Evolutionary conservation across 345 rosid genomes (phyloP), one percentile per base, ranked within the genome.

Genomic region (Leavenworthia alabamica): DNA sequence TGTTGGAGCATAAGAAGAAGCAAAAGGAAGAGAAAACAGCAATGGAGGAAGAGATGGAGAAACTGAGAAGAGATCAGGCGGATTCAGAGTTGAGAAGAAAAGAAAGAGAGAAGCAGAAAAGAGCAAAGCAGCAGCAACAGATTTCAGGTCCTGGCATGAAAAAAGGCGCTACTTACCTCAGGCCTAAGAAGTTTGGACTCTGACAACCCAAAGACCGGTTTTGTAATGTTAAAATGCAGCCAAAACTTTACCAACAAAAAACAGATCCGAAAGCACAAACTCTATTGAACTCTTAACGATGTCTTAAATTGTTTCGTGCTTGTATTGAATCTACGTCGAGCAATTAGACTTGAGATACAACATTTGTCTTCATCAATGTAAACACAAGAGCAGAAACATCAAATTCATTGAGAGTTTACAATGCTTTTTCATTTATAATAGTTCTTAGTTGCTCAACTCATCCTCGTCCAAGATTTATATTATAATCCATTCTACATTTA

Each of bases 1-100:
- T 89, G 86, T 54, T 85, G 73, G 99, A 87, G 77, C 99, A 89
- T 70, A 93, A 87, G 74, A 89, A 82, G 63, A 93, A 72, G 67
- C 93, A 93, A 74, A 89, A 89, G 76, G 86, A 85, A 66, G 92
- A 82, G 47, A 93, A 89, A 73, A 79, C 94, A 1, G 94, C 94
- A 0, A 89, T 89, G 99, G 99, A 89, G 70, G 92, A 83, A 81
- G 97, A 89, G 60, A 85, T 86, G 97, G 99, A 89, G 58, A 83
- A 75, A 60, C 57, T 87, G 80, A 83, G 97, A 74, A 89, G 77
- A 74, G 77, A 44, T 46, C 96, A 89, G 65, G 97, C 80, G 2
- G 88, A 79, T 70, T 73, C 43, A 2, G 87, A 89, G 73, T 69
- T 28, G 55, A 70, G 68, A 56, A 75, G 52, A 72, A 87, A 78